A percentile compares a stretch with the other conserved stretches of the same genome.
Evolutionary conservation across 2,329 filamentous ascomycete species (phyloP).

Genomic region (Gaeumannomyces sp.): DNA sequence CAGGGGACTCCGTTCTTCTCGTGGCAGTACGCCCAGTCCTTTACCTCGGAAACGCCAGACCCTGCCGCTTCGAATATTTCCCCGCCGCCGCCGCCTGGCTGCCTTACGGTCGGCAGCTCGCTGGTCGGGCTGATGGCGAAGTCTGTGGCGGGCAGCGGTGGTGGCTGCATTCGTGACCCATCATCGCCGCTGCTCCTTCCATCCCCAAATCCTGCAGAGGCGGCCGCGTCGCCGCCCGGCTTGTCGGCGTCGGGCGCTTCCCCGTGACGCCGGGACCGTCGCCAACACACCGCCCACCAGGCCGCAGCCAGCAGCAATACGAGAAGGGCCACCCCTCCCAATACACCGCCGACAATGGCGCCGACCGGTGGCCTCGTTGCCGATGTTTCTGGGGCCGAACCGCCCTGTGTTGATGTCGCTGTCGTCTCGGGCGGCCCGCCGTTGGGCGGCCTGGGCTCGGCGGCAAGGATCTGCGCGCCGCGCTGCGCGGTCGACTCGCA

Average conservation of each 20-base stretch:
- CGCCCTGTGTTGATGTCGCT: not conserved
- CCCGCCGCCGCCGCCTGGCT: not conserved
- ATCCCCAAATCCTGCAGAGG: not conserved
- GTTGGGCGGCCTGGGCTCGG: conserved; percentile 20
- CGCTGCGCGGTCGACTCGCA: conserved; percentile 11
- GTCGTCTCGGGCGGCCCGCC: not conserved
- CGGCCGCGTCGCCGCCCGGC: no score
- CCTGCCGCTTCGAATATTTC: not conserved
- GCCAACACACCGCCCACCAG: no score
- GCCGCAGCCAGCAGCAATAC: not conserved
- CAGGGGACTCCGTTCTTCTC: not conserved
- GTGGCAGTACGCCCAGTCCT: not conserved
- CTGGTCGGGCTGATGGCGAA: not conserved
- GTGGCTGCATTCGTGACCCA: not conserved
- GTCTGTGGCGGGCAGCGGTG: not conserved
- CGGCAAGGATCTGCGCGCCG: conserved; percentile 52
- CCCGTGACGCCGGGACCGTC: no score
- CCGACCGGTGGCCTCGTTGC: not conserved
- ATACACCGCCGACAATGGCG: not conserved
- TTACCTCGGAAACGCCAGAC: no score
- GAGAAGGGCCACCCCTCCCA: conserved; percentile 2
- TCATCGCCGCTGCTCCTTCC: not conserved
- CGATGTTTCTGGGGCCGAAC: not conserved
- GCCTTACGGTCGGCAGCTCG: no score
- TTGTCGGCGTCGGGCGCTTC: no score